Evolutionary conservation across 192 early-diverging fungal genomes (phyloP).

Genomic region (Podila epicladia): DNA sequence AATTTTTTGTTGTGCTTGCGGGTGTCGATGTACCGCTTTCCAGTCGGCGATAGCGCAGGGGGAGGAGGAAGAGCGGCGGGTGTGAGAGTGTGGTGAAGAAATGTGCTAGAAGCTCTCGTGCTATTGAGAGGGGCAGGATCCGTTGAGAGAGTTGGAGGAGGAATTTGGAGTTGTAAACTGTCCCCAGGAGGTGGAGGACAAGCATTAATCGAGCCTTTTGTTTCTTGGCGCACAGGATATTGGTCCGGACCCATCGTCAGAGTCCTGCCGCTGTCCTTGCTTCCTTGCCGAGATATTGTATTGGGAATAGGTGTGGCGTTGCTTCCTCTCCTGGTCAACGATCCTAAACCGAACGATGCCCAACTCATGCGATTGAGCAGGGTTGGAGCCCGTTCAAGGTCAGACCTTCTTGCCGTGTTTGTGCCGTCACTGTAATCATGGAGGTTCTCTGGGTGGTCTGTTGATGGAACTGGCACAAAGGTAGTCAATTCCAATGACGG

Average conservation of each 20-base stretch:
- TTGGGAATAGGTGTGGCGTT: not conserved
- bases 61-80: not conserved
- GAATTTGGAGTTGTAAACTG: no score
- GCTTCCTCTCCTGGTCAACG: not conserved
- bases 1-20: slow-evolving; percentile 6
- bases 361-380: not conserved
- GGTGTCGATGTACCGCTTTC: slow-evolving; percentile 32
- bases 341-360: not conserved
- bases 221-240: no score
- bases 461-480: not conserved
- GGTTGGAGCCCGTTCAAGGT: not conserved
- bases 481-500: not conserved
- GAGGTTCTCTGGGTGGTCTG: not conserved
- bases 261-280: not conserved
- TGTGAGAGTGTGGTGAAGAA: not conserved
- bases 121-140: not conserved
- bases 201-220: no score
- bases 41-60: not conserved
- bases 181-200: no score
- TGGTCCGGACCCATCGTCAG: not conserved
- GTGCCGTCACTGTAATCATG: not conserved
- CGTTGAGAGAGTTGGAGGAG: no score
- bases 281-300: not conserved
- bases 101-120: not conserved
- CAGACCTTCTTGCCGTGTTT: not conserved